A percentile compares a stretch with the other conserved stretches of the same genome.
These are phyloP conservation scores for Dictyostelium capitatum DNA, from an alignment of 78 protist genomes.

Conservation along the genomic window DNA sequence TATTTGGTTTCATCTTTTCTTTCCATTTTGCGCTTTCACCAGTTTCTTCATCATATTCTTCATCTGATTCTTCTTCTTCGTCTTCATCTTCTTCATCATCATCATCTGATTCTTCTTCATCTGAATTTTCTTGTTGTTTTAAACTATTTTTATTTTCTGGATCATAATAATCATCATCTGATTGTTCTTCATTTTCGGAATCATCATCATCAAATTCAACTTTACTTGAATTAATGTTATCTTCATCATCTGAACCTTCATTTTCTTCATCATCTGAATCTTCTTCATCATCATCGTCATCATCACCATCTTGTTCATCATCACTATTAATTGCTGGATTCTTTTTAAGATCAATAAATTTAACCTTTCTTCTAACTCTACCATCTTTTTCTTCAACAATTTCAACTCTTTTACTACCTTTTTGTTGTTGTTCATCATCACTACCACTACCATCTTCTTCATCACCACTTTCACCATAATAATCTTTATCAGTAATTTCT, in stretches of 20 bases:
- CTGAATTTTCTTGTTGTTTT: constrained; percentile 33
- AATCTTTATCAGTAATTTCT: constrained; percentile 37
- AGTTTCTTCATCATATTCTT: constrained; percentile 53
- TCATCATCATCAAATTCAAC: constrained; percentile 41
- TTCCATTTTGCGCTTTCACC: constrained; percentile 81
- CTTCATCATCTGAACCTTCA: constrained; percentile 28
- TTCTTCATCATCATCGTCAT: constrained; percentile 67
- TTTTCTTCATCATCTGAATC: constrained; percentile 69
- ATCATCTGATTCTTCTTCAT: constrained; percentile 52
- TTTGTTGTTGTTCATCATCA: not conserved
- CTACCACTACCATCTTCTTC: constrained; percentile 59
- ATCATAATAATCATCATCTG: constrained; percentile 68
- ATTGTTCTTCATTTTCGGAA: constrained; percentile 33
- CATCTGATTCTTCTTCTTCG: constrained; percentile 69
- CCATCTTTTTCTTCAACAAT: constrained; percentile 47
- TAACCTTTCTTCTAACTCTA: constrained; percentile 67
- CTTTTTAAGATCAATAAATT: constrained; percentile 55
- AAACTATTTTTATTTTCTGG: constrained; percentile 22
- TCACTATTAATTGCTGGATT: constrained; percentile 41
- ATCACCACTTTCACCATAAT: constrained; percentile 46
- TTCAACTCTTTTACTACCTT: constrained; percentile 73
- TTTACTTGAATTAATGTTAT: constrained; percentile 1
- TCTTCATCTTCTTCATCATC: constrained; percentile 86
- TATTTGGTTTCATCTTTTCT: constrained; percentile 22
- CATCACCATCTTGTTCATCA: constrained; percentile 70